A percentile compares a stretch with the other conserved stretches of the same genome.
phyloP scores from a whole-genome alignment of 2,329 filamentous ascomycete species.

The Exophiala alcalophila region DNA sequence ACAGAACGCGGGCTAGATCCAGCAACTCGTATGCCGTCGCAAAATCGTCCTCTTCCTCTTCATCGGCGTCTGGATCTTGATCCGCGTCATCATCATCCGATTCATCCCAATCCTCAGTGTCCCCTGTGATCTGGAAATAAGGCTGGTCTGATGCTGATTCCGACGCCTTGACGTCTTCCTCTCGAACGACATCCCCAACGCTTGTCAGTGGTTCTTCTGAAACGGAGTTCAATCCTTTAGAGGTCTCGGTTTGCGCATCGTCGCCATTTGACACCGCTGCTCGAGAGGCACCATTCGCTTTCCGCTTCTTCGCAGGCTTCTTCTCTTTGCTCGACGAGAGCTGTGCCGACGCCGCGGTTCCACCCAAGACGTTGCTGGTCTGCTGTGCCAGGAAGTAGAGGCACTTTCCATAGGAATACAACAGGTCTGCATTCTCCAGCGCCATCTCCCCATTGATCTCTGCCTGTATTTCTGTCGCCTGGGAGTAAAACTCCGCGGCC shows the following conservation, averaged over 20 bases:
- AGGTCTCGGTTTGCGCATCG: slow-evolving; percentile 6
- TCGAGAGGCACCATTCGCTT: slow-evolving; percentile 32
- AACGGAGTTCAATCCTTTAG: slow-evolving; percentile 4
- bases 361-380: slow-evolving; percentile 91
- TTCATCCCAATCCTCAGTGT: slow-evolving; percentile 80
- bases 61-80: slow-evolving; percentile 45
- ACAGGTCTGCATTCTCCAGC: slow-evolving; percentile 84
- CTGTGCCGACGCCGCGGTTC: slow-evolving; percentile 62
- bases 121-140: slow-evolving; percentile 87
- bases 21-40: slow-evolving; percentile 62
- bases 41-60: slow-evolving; percentile 62
- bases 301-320: slow-evolving; percentile 37
- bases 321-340: slow-evolving; percentile 50
- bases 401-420: slow-evolving; percentile 91
- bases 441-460: slow-evolving; percentile 89
- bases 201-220: slow-evolving; percentile 31
- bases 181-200: slow-evolving; percentile 45
- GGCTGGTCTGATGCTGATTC: slow-evolving; percentile 59
- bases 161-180: slow-evolving; percentile 35
- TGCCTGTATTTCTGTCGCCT: slow-evolving; percentile 84
- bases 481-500: slow-evolving; percentile 82
- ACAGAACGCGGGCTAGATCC: slow-evolving; percentile 60
- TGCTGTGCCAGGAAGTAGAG: slow-evolving; percentile 90
- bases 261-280: slow-evolving; percentile 9
- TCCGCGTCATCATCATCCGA: slow-evolving; percentile 70